phyloP scores from a whole-genome alignment of 1,284 basidiomycete genomes.

The Fistulinella cinereoalba region DNA sequence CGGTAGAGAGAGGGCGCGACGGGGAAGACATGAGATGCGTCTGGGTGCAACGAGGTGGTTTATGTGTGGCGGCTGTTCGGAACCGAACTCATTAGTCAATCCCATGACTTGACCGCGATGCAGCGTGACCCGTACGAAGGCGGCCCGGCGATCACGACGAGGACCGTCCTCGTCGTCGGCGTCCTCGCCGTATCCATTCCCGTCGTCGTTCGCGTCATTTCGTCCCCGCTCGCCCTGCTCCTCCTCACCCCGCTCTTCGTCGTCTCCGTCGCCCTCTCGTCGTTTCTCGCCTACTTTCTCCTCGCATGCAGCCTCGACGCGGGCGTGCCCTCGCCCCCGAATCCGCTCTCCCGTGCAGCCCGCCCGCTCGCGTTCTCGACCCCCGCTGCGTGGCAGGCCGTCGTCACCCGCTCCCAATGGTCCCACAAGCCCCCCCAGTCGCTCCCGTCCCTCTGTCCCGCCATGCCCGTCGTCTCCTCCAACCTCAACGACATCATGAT shows the following conservation, averaged over 20 bases:
- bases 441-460: slow-evolving; percentile 59
- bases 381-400: slow-evolving; percentile 87
- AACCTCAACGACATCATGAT: slow-evolving; percentile 74
- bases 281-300: slow-evolving; percentile 53
- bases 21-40: background rate
- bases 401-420: slow-evolving; percentile 82
- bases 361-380: slow-evolving; percentile 80
- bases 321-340: slow-evolving; percentile 31
- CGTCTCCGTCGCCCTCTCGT: slow-evolving; percentile 45
- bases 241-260: slow-evolving; percentile 61
- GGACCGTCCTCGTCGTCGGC: slow-evolving; percentile 51
- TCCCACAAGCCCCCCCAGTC: slow-evolving; percentile 64
- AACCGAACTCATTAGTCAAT: background rate
- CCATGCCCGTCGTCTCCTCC: slow-evolving; percentile 60
- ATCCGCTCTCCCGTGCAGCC: slow-evolving; percentile 50
- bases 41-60: background rate
- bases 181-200: slow-evolving; percentile 55
- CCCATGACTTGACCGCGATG: slow-evolving; percentile 14
- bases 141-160: slow-evolving; percentile 39
- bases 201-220: slow-evolving; percentile 48
- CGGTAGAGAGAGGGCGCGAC: slow-evolving; percentile 49
- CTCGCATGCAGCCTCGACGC: slow-evolving; percentile 58
- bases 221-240: slow-evolving; percentile 63
- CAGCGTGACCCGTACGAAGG: slow-evolving; percentile 16
- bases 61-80: slow-evolving; percentile 3